A percentile compares a stretch with the other conserved stretches of the same genome.
These are phyloP conservation scores for Phanerochaete sordida DNA, from an alignment of 768 basidiomycete species.

Conservation along the genomic window DNA sequence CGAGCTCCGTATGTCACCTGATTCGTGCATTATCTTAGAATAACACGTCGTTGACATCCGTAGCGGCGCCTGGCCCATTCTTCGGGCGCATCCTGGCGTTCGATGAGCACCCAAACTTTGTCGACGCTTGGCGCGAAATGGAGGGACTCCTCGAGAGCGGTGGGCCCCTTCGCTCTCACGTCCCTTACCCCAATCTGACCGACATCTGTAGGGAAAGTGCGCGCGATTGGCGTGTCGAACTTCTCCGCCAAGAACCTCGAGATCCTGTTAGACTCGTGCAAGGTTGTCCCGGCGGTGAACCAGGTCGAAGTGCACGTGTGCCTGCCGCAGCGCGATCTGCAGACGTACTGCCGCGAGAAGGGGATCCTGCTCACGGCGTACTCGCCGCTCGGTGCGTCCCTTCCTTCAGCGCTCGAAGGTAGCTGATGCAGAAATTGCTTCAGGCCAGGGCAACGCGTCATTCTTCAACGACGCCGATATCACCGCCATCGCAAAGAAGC, in stretches of 20 bases:
- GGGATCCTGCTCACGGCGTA: constrained; percentile 59
- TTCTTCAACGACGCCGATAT: constrained; percentile 32
- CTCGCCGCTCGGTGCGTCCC: constrained; percentile 9
- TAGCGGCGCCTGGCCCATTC: no score
- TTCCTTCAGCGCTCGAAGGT: background rate
- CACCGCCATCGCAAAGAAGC: constrained; percentile 23
- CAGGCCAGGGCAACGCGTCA: constrained; percentile 19
- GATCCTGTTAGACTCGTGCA: constrained; percentile 39
- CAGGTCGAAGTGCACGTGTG: constrained; percentile 74
- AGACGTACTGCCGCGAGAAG: constrained; percentile 49
- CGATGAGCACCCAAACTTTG: constrained; percentile 20
- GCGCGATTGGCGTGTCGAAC: constrained; percentile 39
- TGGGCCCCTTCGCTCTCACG: background rate
- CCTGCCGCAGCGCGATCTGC: constrained; percentile 56
- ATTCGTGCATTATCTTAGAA: no score
- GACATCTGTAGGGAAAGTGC: background rate
- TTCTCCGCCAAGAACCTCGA: constrained; percentile 33
- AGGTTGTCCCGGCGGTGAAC: constrained; percentile 62
- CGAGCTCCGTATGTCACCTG: background rate
- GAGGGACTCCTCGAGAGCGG: constrained; percentile 30
- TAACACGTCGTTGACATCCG: no score
- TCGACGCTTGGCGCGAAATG: constrained; percentile 35
- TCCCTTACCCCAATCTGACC: background rate
- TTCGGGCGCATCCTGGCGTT: background rate
- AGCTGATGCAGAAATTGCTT: background rate